Conservation (phyloP, 805 yeast genomes). For the Cyberlindnera americana region DNA sequence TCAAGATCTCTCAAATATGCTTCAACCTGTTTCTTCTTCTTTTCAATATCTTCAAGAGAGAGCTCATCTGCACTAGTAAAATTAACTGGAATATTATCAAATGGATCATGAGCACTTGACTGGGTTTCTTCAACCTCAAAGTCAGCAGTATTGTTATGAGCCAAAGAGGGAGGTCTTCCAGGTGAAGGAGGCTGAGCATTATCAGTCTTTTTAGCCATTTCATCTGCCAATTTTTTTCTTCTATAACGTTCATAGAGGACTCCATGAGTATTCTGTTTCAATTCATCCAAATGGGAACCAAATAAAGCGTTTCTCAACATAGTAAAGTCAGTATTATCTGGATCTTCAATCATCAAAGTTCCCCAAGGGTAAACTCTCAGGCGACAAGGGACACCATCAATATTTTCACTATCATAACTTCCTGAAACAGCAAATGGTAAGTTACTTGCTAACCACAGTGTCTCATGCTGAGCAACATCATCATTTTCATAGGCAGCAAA, state of each 20-base stretch:
- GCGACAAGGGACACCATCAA: slow-evolving; percentile 36
- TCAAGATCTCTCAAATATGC: slow-evolving; percentile 19
- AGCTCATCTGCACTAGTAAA: neutral
- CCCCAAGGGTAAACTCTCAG: slow-evolving; percentile 71
- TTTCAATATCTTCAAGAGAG: slow-evolving; percentile 18
- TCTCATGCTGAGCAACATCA: slow-evolving; percentile 25
- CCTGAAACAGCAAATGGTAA: slow-evolving; percentile 67
- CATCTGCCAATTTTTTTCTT: slow-evolving; percentile 50
- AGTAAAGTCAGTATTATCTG: slow-evolving; percentile 65
- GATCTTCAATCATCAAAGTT: slow-evolving; percentile 49
- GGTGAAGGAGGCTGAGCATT: too few relatives aligned
- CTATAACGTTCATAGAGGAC: slow-evolving; percentile 76
- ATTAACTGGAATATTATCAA: neutral
- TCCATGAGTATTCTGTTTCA: slow-evolving; percentile 76
- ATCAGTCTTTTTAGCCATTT: neutral
- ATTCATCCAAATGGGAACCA: slow-evolving; percentile 76
- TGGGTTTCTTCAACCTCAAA: neutral
- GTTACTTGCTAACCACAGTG: slow-evolving; percentile 38
- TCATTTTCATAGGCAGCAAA: slow-evolving; percentile 17
- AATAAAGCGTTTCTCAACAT: slow-evolving; percentile 67
- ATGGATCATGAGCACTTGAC: neutral
- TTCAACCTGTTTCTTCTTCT: slow-evolving; percentile 20
- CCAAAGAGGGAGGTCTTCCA: neutral
- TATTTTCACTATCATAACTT: slow-evolving; percentile 38
- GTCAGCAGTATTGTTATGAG: slow-evolving; percentile 1